These are phyloP conservation scores for Xylaria multiplex DNA, from an alignment of 2,329 filamentous ascomycete species.

Conservation along the genomic window DNA sequence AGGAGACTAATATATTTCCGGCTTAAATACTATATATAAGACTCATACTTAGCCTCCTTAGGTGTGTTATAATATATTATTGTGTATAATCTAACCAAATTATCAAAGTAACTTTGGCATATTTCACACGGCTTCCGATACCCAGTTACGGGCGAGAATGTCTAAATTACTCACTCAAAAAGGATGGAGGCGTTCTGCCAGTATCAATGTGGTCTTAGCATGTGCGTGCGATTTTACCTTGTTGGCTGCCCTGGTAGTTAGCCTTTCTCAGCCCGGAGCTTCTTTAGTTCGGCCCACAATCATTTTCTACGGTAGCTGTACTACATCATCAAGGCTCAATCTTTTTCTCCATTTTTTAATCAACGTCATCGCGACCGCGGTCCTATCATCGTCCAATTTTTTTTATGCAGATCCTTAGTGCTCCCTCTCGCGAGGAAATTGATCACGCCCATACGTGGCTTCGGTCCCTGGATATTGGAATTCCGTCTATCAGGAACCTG, in stretches of 20 bases:
- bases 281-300: not conserved
- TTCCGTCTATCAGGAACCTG: slow-evolving; percentile 1
- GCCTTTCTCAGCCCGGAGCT: slow-evolving; percentile 8
- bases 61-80: too few relatives aligned
- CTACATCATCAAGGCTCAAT: not conserved
- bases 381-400: slow-evolving; percentile 6
- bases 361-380: not conserved
- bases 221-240: not conserved
- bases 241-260: not conserved
- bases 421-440: slow-evolving; percentile 5
- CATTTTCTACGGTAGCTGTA: slow-evolving; percentile 15
- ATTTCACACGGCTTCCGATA: too few relatives aligned
- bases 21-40: too few relatives aligned
- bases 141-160: not conserved
- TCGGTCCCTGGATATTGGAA: slow-evolving; percentile 7
- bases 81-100: too few relatives aligned
- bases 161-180: not conserved
- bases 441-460: not conserved
- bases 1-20: too few relatives aligned
- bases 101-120: too few relatives aligned
- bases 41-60: too few relatives aligned
- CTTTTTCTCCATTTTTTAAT: slow-evolving; percentile 7
- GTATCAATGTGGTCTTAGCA: slow-evolving; percentile 10
- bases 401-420: not conserved
- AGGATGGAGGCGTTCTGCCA: slow-evolving; percentile 14